Conservation (phyloP, 2,329 filamentous ascomycete species). For the Ambrosiella beaveri region DNA sequence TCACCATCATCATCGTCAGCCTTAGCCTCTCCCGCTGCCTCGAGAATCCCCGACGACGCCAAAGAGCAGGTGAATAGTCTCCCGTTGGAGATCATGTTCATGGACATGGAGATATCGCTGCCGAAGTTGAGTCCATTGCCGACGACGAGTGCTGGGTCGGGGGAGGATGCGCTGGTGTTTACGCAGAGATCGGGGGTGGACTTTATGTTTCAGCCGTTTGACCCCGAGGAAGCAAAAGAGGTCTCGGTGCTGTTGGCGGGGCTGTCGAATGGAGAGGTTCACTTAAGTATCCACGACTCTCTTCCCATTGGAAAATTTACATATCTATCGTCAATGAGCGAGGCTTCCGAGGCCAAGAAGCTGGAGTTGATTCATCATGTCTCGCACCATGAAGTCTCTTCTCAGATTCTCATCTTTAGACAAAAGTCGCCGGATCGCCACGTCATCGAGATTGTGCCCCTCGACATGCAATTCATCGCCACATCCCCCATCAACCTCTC, state of each 20-base stretch:
- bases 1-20: too few relatives aligned
- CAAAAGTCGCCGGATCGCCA: conserved; percentile 17
- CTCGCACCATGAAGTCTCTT: conserved; percentile 57
- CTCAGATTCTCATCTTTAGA: conserved; percentile 52
- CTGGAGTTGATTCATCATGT: conserved; percentile 39
- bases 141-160: conserved; percentile 38
- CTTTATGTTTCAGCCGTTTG: conserved; percentile 46
- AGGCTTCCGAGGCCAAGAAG: conserved; percentile 15
- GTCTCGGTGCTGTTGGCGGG: conserved; percentile 66
- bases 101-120: conserved; percentile 60
- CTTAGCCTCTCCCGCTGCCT: too few relatives aligned
- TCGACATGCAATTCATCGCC: conserved; percentile 71
- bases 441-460: conserved; percentile 45
- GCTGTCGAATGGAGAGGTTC: conserved; percentile 51
- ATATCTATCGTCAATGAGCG: conserved; percentile 21
- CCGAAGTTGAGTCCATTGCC: conserved; percentile 61
- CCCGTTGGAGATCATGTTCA: conserved; percentile 53
- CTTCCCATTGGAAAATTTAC: conserved; percentile 57
- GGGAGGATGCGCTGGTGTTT: conserved; percentile 48
- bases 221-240: conserved; percentile 49
- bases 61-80: conserved; percentile 27
- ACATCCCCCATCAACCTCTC: conserved; percentile 66
- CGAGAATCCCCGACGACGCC: too few relatives aligned
- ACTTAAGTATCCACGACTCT: conserved; percentile 72
- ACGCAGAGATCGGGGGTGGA: conserved; percentile 53